Conservation (phyloP, 306 rosid species). For the Vicia villosa region DNA sequence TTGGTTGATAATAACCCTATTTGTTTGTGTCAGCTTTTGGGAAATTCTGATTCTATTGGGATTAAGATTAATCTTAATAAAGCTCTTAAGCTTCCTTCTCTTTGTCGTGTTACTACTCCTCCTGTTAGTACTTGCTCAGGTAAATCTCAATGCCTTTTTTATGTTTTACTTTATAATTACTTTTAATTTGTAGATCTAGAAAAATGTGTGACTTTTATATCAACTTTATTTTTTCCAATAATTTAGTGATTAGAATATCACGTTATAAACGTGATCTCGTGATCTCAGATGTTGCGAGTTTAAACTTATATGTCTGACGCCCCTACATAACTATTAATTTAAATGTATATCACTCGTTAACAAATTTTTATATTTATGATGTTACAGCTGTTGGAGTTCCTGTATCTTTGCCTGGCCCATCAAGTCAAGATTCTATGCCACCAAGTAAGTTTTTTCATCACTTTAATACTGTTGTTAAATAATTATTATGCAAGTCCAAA, state of each 20-base stretch:
- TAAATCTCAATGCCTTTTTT: conserved; percentile 2
- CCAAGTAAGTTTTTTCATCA: conserved; percentile 37
- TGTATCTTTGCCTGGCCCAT: conserved; percentile 44
- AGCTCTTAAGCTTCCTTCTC: conserved; percentile 71
- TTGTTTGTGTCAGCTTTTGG: conserved; percentile 65
- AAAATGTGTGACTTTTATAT: no score
- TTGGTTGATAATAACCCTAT: conserved; percentile 51
- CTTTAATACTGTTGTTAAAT: not conserved
- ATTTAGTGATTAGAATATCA: no score
- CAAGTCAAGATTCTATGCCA: conserved; percentile 34
- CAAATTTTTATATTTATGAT: not conserved
- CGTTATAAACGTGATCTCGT: no score
- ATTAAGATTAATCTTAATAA: conserved; percentile 48
- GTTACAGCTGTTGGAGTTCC: conserved; percentile 46
- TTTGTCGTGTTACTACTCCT: conserved; percentile 63
- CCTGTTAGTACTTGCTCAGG: conserved; percentile 62
- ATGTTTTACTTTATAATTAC: not conserved
- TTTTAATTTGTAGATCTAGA: not conserved
- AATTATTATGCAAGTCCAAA: not conserved
- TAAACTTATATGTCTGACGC: no score
- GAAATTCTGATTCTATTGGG: conserved; percentile 39
- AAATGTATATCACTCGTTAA: no score
- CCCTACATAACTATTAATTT: no score
- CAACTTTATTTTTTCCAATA: no score
- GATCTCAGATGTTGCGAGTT: no score